Conservation (phyloP, 139 green algal genomes). For the Micromonas pusilla region DNA sequence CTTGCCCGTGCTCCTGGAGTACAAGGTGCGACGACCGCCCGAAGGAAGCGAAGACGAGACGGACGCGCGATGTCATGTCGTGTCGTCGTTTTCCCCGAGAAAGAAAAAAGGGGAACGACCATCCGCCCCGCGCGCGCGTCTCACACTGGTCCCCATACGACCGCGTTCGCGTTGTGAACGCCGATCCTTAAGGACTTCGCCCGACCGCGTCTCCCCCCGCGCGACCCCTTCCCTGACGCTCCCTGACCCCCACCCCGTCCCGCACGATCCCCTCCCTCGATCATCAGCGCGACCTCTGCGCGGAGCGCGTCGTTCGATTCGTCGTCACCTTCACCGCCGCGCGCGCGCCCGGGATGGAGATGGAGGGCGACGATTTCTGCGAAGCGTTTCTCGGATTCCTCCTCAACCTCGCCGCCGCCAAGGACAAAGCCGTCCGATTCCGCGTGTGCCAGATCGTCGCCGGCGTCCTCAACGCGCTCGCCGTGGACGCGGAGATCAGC, state of each 20-base stretch:
- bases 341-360: slow-evolving; percentile 6
- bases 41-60: not conserved
- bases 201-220: not conserved
- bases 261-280: not conserved
- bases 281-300: slow-evolving; percentile 31
- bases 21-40: slow-evolving; percentile 17
- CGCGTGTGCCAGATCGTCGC: slow-evolving; percentile 43
- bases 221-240: not conserved
- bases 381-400: slow-evolving; percentile 39
- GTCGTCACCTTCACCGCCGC: slow-evolving; percentile 37
- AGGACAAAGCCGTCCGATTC: slow-evolving; percentile 42
- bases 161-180: too few species aligned
- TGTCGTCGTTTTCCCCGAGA: not conserved
- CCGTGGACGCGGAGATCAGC: slow-evolving; percentile 36
- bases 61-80: not conserved
- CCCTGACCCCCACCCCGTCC: not conserved
- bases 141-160: not conserved
- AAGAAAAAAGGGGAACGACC: not conserved
- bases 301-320: slow-evolving; percentile 45
- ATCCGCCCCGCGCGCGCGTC: not conserved
- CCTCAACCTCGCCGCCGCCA: slow-evolving; percentile 29
- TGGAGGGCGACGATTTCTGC: slow-evolving; percentile 35
- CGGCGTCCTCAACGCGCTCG: slow-evolving; percentile 40
- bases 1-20: slow-evolving; percentile 32
- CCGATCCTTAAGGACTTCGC: not conserved